These are phyloP conservation scores for Pyrenochaeta sp. DNA, from an alignment of 2,329 filamentous ascomycete species.

Conservation along the genomic window DNA sequence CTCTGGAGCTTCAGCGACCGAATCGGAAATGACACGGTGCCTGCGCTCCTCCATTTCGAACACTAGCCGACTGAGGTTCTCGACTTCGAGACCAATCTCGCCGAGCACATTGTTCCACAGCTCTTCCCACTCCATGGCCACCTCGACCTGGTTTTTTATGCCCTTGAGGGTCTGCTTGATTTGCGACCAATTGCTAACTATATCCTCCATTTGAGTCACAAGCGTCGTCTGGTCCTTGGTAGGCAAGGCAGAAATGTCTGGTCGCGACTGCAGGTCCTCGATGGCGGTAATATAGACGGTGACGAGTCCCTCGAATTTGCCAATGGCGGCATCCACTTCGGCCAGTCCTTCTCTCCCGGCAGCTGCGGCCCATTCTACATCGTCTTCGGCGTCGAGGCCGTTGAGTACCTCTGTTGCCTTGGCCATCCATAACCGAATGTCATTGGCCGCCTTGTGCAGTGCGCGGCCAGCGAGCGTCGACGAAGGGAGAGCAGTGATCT, in stretches of 20 bases:
- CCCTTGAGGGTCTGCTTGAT: constrained; percentile 79
- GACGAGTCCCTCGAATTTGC: constrained; percentile 86
- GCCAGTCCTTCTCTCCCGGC: constrained; percentile 83
- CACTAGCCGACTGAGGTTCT: constrained; percentile 79
- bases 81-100: constrained; percentile 89
- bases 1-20: constrained; percentile 69
- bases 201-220: constrained; percentile 88
- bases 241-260: constrained; percentile 77
- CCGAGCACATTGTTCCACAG: constrained; percentile 93
- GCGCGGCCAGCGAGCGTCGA: constrained; percentile 84
- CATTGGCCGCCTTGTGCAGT: constrained; percentile 85
- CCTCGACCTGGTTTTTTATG: constrained; percentile 90
- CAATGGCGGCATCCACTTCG: constrained; percentile 73
- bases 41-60: constrained; percentile 98
- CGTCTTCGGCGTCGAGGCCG: constrained; percentile 92
- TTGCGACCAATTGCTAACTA: constrained; percentile 82
- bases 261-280: constrained; percentile 82
- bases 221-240: constrained; percentile 75
- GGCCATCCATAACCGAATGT: constrained; percentile 92
- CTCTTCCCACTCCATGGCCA: constrained; percentile 99
- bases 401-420: constrained; percentile 90
- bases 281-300: constrained; percentile 95
- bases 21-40: constrained; percentile 72
- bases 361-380: constrained; percentile 94
- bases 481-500: constrained; percentile 84